Evolutionary conservation across 805 yeast genomes (phyloP), one percentile per base, ranked within the genome.

Genomic region (Ogataea haglerorum): DNA sequence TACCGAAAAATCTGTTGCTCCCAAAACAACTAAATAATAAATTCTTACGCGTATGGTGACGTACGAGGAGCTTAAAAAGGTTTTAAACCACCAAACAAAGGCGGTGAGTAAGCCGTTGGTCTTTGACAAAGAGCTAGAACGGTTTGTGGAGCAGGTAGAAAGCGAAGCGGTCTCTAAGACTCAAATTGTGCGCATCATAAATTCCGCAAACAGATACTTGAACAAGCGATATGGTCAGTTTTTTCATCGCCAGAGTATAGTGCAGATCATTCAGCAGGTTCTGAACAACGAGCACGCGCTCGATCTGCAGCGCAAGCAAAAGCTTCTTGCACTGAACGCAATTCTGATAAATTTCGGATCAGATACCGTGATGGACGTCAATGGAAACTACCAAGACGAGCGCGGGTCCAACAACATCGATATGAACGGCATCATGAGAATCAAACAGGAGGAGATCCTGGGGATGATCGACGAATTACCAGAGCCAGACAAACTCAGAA

Each of bases 401-500:
- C 30, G 31, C 8, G 48, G 38, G 5, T 27, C 34, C 7, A 42
- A 45, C 14, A 52, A 53, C 34, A 18, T 41, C 12, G 49, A 53
- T 34, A 26, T 57, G 33, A 59, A 60, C 33, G 61, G 62, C 6
- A 42, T 54, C 24, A 17, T 49, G 14, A 25, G 39, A 4, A 22
- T 53, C 27, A 53, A 56, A 28, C 45, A 47, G 36, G 50, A 51
- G n/a, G 52, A 56, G 16, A 48, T 60, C 6, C 32, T 56, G 17
- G 39, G 36, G 7, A 39, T 62, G 39, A 46, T 63, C 7, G 44
- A 51, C 16, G 68, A 63, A 39, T 42, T 64, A 13, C 68, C 69
- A 2, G 45, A 42, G 9, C 43, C 59, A 1, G 48, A 52, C 19
- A 37, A 49, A 3, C 25, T 60, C 6, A 24, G 37, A 6, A 51